Base-by-base conservation (phyloP, 2,329 filamentous ascomycete genomes). In the Basipetospora chlamydospora region DNA sequence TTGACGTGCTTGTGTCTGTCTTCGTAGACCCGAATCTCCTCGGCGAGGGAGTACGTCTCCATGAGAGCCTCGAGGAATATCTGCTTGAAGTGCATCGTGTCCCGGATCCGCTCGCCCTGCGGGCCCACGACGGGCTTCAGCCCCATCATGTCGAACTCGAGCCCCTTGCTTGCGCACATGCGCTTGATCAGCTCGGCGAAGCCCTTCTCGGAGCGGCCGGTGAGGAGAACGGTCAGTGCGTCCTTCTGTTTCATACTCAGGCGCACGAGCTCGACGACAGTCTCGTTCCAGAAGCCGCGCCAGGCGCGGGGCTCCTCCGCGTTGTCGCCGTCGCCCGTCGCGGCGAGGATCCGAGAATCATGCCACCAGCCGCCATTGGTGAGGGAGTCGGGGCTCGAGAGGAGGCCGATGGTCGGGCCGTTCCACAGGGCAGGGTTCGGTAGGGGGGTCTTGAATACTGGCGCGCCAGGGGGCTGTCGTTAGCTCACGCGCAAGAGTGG, bases 261-360 rank as follows among this genome's bases (percentile, higher is more conserved):
- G 49, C 71, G 67, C 28, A 92, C 85, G 21, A 96, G 70, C 47
- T 86, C 73, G 38, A 75, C 77, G 41, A 98, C 78, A 47, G 80
- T 76, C 52, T 96, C 88, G 51, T 96, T 96, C 90, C 90, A 98
- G 81, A 84, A 95, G 25, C 86, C 86, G 39, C 81, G 64, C 88
- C 88, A 98, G 8, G 73, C 87, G 17, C 77, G 75, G 28, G 70
- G 64, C 55, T 96, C 87, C 58, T 96, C 90, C 39, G 72, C 73
- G 35, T 84, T 83, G 5, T 79, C 54, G 12, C 90, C 90, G 39
- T 85, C 71, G 36, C 90, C 90, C 1, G 86, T 94, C 2, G 87
- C 78, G 9, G 80, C 75, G 17, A 98, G 74, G 43, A 98, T 87
- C 43, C 74, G 75, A 29, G 75, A 72, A 51, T 96, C 87, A 57